Evolutionary conservation across 2,329 filamentous ascomycete species (phyloP).

Genomic region (Colletotrichum tofieldiae): DNA sequence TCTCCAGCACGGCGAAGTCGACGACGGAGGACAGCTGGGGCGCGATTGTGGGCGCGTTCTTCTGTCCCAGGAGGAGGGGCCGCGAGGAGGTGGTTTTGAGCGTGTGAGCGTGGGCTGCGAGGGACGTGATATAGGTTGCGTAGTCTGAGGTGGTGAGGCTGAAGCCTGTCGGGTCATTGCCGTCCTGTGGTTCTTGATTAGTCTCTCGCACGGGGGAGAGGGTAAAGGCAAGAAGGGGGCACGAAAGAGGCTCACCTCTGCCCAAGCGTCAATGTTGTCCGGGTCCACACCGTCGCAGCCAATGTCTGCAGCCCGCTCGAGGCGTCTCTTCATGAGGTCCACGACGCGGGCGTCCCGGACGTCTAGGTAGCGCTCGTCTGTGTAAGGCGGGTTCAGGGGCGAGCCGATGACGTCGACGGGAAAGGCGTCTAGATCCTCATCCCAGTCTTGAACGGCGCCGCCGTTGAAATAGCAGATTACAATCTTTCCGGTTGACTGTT

Average conservation of each 20-base stretch:
- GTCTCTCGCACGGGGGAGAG: too few relatives aligned
- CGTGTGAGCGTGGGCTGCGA: constrained; percentile 51
- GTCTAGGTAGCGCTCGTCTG: constrained; percentile 51
- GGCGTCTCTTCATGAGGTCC: constrained; percentile 51
- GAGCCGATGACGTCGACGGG: constrained; percentile 47
- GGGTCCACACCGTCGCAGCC: constrained; percentile 55
- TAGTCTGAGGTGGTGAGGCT: constrained; percentile 50
- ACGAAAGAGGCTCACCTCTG: constrained; percentile 31
- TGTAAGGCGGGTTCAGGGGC: constrained; percentile 47
- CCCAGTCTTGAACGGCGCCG: constrained; percentile 51
- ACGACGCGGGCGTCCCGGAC: constrained; percentile 48
- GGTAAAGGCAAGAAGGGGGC: background rate
- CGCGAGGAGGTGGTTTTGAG: constrained; percentile 46
- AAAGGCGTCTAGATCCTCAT: constrained; percentile 46
- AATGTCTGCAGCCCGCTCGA: constrained; percentile 48
- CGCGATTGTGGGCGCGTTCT: constrained; percentile 52
- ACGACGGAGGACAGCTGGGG: constrained; percentile 46
- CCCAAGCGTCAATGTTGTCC: constrained; percentile 54
- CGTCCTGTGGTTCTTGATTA: constrained; percentile 38
- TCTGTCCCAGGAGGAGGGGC: constrained; percentile 52
- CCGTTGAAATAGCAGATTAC: constrained; percentile 55
- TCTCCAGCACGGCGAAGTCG: constrained; percentile 56
- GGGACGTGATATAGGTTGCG: constrained; percentile 48
- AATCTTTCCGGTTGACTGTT: constrained; percentile 47
- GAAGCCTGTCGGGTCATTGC: constrained; percentile 50